Conservation (phyloP, 257 asterid genomes). For the Capsicum pubescens region DNA sequence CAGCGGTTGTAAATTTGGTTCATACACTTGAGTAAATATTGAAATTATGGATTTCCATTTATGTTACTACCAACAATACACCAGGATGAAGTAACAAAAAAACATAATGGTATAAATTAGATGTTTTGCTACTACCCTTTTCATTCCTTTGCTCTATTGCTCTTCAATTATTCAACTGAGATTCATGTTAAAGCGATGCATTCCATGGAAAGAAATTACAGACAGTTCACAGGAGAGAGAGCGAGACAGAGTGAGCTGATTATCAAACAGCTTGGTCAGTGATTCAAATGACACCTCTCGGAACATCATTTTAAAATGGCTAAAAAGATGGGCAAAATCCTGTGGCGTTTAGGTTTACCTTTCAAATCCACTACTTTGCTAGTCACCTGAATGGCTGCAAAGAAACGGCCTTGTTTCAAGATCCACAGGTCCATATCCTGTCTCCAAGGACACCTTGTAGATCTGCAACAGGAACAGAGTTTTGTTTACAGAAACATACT, state of each 20-base stretch:
- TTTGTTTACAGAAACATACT: not conserved
- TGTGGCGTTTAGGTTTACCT: not conserved
- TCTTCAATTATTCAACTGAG: not conserved
- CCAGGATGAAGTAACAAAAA: not conserved
- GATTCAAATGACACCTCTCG: not conserved
- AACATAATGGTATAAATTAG: not conserved
- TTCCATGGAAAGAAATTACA: not conserved
- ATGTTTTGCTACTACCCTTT: not conserved
- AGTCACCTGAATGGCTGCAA: not conserved
- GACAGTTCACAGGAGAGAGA: not conserved
- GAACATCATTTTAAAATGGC: not conserved
- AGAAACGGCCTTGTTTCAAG: not conserved
- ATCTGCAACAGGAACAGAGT: not conserved
- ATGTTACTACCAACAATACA: not conserved
- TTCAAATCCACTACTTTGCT: not conserved
- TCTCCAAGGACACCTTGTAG: not conserved
- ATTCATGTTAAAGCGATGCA: not conserved
- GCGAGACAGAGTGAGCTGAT: not conserved
- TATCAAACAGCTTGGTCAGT: not conserved
- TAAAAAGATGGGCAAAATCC: not conserved
- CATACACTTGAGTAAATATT: not conserved
- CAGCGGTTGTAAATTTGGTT: not conserved
- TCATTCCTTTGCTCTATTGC: conserved; percentile 11
- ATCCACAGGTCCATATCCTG: not conserved
- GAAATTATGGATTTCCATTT: not conserved